Evolutionary conservation across 768 basidiomycete genomes (phyloP), one percentile per base, ranked within the genome.

Genomic region (Trametes meyenii): DNA sequence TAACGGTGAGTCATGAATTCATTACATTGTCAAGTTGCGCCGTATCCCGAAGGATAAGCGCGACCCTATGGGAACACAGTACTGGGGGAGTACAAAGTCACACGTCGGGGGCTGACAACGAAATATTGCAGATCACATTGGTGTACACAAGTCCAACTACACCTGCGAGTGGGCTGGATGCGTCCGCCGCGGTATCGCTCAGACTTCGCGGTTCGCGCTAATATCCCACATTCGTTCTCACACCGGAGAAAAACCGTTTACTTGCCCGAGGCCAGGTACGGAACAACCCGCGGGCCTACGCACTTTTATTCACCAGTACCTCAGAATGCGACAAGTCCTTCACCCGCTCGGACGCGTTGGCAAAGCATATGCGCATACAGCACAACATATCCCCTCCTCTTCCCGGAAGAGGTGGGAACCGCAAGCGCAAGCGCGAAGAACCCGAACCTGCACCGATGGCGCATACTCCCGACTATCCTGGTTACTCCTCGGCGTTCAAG

Each of bases 301-400:
- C 12, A 40, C 39, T 12, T 24, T 11, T 4, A 14, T 10, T 38
- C 17, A 33, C 44, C 45, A 5, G 14, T 24, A 45, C 35, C 21
- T 19, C 68, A 96, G 95, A 95, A 77, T 98, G 96, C 71, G 92
- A 93, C 79, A 95, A 94, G 69, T 89, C 92, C 0, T 98, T 98
- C 74, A 95, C 94, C 10, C 93, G 95, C 44, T 94, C 94, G 1
- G 95, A 97, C 75, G 94, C 95, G 10, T 85, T 96, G 19, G 88
- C 88, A 21, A 96, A 96, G 71, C 95, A 97, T 73, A 89, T 94
- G 85, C 88, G 93, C 24, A 85, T 91, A 35, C 91, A 95, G 69
- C 91, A 94, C 75, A 87, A 89, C 67, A 86, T 90, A 70, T 81
- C 81, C 1, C 87, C 89, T 0, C 89, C 91, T 0, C 79, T 85